Evolutionary conservation across 768 basidiomycete species (phyloP), one percentile per base, ranked within the genome.

Genomic region (Suillus tomentosus): DNA sequence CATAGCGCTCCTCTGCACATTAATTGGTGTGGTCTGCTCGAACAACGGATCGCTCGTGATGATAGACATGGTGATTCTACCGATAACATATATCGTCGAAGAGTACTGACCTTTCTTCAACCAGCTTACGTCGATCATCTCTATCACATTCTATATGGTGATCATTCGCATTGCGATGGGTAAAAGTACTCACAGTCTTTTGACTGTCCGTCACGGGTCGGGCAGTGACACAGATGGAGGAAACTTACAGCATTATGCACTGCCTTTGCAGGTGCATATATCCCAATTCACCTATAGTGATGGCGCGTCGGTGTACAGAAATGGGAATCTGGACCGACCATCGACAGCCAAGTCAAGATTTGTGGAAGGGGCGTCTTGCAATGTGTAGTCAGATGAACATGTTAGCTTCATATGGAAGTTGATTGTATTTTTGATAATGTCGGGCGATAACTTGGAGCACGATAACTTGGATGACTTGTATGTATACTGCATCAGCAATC

Each of bases 1-100:
- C 2, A 2, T 76, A 57, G 75, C 77, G 3, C 74, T 80, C 60
- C 59, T 76, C 36, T 67, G 73, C 8, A 73, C 74, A 3, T 64
- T 80, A 47, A 64, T 75, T 2, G 72, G 73, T 36, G 79, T 75
- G 61, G 63, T 69, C 4, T 62, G 65, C 4, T 45, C 66, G 15
- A 73, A 71, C 31, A 76, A 78, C 14, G 39, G 39, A 13, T 39
- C 39, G 39, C 39, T 13, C 13, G 39, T 39, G 14, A 39, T 39
- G 39, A 39, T 39, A 39, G 13, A 39, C 39, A 39, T 39, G 39
- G 39, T 39, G 39, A 39, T 39, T 39, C 39, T 13, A 14, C 39
- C 3, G 5, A 39, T 14, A 39, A 39, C 13, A 11, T 39, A 13
- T 39, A 42, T 42, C 5, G 17, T 42, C 17, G 15, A 17, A 17